Base-by-base conservation (phyloP, 306 rosid genomes). In the Myrica gale region DNA sequence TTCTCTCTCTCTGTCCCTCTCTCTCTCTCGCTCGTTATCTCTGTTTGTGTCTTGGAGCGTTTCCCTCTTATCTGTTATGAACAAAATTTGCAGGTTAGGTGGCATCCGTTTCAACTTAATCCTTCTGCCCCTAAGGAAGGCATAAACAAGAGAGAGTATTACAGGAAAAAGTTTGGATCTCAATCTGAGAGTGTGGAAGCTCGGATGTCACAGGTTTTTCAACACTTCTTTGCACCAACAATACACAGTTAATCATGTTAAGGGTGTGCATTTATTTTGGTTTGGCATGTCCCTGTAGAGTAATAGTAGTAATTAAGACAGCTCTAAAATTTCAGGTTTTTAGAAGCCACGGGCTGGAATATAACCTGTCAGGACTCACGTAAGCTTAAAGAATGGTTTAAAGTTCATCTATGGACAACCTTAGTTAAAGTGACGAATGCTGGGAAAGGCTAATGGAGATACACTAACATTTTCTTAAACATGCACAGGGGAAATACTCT, bases 111-210 rank as follows among this genome's bases (percentile, higher is more conserved):
- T 86, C 97, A 89, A 80, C 97, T 95, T 57, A 51, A 41, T 57
- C 97, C 97, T 8, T 50, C 86, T 77, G 92, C 97, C 46, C 93
- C 97, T 37, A 92, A 92, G 84, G 96, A 90, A 87, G 96, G 97
- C 10, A 45, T 88, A 52, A 87, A 85, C 48, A 95, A 85, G 88
- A 83, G 78, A 79, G 94, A 85, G 53, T 87, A 23, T 77, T 92
- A 85, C 80, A 76, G 79, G 78, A 82, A 71, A 52, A 88, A 87
- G 78, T 90, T 92, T 74, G 97, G 96, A 76, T 73, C 93, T 57
- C 92, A 21, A 69, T 74, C 87, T 6, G 87, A 73, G 56, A 74
- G 50, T 69, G 86, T 92, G 88, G 89, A 79, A 77, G 88, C 89
- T 82, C 87, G 93, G 85, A 92, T 95, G 97, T 44, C 84, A 1